phyloP scores from a whole-genome alignment of 805 yeast genomes.

The Starmerella vaccinii region DNA sequence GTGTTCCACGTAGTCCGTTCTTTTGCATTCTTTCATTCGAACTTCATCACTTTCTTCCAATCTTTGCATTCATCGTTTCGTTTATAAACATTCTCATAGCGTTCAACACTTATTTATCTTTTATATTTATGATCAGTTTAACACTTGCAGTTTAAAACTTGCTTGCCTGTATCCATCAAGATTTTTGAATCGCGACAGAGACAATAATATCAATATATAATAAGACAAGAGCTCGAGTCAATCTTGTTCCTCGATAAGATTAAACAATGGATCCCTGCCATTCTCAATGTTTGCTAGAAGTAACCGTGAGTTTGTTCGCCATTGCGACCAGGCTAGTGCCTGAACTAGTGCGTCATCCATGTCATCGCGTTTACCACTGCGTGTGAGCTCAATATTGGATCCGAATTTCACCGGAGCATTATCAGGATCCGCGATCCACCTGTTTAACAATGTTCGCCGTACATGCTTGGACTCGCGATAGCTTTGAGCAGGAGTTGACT shows the following conservation, averaged over 20 bases:
- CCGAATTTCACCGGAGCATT: slow-evolving; percentile 13
- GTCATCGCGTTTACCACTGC: slow-evolving; percentile 47
- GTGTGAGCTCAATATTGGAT: neutral
- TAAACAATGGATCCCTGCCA: neutral
- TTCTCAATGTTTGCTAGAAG: neutral
- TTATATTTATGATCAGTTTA: no score
- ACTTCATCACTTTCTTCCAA: neutral
- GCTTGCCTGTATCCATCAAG: no score
- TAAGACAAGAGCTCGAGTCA: no score
- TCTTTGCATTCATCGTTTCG: neutral
- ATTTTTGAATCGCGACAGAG: no score
- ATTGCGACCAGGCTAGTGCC: slow-evolving; percentile 42
- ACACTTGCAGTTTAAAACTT: no score
- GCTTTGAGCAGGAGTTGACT: slow-evolving; percentile 8
- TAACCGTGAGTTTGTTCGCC: slow-evolving; percentile 32
- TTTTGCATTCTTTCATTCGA: neutral
- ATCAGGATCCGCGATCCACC: slow-evolving; percentile 19
- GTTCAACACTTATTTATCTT: no score
- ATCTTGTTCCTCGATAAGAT: no score
- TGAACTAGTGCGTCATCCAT: slow-evolving; percentile 57
- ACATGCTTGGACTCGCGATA: slow-evolving; percentile 24
- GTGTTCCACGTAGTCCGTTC: neutral
- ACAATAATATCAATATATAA: no score
- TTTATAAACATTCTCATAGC: no score
- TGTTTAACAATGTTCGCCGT: slow-evolving; percentile 20